A percentile compares a stretch with the other conserved stretches of the same genome.
Evolutionary conservation across 371 early-diverging fungal species (phyloP).

Genomic region (Mortierella sp.): DNA sequence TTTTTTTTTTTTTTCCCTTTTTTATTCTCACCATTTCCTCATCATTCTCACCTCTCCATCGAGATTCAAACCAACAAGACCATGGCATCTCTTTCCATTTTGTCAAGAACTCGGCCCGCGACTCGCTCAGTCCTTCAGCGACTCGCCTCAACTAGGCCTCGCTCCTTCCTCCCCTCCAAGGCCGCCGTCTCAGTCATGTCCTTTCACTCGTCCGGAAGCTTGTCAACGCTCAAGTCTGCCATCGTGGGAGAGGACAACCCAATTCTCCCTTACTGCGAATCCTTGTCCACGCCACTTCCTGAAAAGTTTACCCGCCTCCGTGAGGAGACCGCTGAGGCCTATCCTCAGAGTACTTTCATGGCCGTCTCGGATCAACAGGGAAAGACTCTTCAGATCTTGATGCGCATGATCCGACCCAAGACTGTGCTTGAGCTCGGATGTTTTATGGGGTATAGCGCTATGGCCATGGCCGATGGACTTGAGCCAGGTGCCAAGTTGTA

Average conservation of each 20-base stretch:
- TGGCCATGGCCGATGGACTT: constrained; percentile 71
- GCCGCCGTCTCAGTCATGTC: too few relatives aligned
- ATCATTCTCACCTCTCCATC: too few relatives aligned
- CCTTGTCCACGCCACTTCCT: constrained; percentile 28
- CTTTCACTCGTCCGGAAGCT: too few relatives aligned
- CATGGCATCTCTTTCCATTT: too few relatives aligned
- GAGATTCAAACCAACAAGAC: too few relatives aligned
- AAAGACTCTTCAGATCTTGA: constrained; percentile 55
- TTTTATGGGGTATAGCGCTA: constrained; percentile 68
- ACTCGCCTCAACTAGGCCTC: too few relatives aligned
- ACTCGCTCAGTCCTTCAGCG: too few relatives aligned
- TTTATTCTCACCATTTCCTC: too few relatives aligned
- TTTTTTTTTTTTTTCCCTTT: too few relatives aligned
- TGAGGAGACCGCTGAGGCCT: constrained; percentile 4
- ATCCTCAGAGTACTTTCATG: constrained; percentile 54
- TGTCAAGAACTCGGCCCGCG: too few relatives aligned
- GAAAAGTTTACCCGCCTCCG: constrained; percentile 20
- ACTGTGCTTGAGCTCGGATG: constrained; percentile 68
- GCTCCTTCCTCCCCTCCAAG: too few relatives aligned
- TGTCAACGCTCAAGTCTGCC: too few relatives aligned
- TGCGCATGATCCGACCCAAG: constrained; percentile 51
- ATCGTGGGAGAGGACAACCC: neutral
- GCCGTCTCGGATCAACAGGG: constrained; percentile 59
- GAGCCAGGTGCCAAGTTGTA: constrained; percentile 32
- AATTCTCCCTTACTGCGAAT: constrained; percentile 16